Evolutionary conservation across 2,329 filamentous ascomycete species (phyloP).

Genomic region (Cadophora malorum): DNA sequence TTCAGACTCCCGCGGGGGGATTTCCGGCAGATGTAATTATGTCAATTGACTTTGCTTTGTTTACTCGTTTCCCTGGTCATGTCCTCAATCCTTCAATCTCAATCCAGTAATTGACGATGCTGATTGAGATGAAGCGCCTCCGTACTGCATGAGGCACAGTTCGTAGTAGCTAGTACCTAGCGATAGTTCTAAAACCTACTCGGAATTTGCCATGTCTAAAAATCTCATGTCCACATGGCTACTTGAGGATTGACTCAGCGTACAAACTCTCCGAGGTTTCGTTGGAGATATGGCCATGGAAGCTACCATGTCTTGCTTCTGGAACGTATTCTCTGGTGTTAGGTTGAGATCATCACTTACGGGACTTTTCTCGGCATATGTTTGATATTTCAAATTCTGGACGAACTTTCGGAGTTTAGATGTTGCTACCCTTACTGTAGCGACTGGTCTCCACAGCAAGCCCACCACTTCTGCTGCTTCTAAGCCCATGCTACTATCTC

Average conservation of each 20-base stretch:
- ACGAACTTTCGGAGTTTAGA: background rate
- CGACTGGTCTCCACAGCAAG: too few relatives aligned
- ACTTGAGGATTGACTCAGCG: background rate
- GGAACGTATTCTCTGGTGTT: background rate
- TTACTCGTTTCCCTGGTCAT: background rate
- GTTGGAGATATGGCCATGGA: background rate
- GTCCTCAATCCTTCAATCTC: background rate
- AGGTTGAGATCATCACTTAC: background rate
- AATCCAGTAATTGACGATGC: constrained; percentile 2
- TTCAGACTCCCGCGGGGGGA: background rate
- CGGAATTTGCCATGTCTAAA: constrained; percentile 6
- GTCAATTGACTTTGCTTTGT: background rate
- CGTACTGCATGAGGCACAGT: constrained; percentile 8
- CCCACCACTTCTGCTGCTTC: background rate
- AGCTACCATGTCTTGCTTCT: background rate
- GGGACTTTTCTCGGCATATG: background rate
- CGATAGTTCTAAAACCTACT: background rate
- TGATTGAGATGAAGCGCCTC: constrained; percentile 7
- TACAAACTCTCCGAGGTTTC: background rate
- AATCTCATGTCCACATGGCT: background rate
- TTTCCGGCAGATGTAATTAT: background rate
- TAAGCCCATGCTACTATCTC: background rate
- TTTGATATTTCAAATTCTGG: background rate
- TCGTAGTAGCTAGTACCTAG: background rate
- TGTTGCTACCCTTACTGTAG: background rate